Evolutionary conservation across 768 basidiomycete genomes (phyloP).

Genomic region (Trametes punicea): DNA sequence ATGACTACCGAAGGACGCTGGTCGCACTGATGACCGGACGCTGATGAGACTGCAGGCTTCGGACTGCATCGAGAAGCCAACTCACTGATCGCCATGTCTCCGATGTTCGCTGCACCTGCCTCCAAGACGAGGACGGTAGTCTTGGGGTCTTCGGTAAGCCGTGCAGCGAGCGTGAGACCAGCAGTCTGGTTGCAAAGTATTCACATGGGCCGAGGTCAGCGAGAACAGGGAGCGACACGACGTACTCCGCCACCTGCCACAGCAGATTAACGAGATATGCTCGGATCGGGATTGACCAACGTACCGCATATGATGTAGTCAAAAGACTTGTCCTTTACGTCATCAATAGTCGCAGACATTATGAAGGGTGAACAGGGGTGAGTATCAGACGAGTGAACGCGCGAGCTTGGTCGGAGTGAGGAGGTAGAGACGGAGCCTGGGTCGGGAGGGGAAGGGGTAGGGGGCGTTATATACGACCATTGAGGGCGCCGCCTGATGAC

Average conservation of each 20-base stretch:
- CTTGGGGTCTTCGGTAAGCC: constrained; percentile 36
- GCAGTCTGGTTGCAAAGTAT: constrained; percentile 20
- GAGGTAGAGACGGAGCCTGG: not conserved
- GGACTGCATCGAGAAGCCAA: not conserved
- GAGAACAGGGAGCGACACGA: not conserved
- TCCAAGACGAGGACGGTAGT: constrained; percentile 38
- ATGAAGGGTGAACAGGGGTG: not conserved
- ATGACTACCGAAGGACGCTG: constrained; percentile 18
- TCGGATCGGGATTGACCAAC: not conserved
- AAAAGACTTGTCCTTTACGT: constrained; percentile 21
- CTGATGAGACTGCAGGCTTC: too few species aligned
- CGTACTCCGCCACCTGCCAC: constrained; percentile 21
- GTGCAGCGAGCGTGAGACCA: constrained; percentile 39
- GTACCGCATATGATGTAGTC: constrained; percentile 22
- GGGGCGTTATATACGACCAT: constrained; percentile 5
- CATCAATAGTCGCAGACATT: constrained; percentile 16
- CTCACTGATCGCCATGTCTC: constrained; percentile 19
- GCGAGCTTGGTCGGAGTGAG: not conserved
- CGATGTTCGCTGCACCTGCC: constrained; percentile 25
- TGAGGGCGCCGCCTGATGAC: not conserved
- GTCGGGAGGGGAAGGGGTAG: not conserved
- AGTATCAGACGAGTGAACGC: too few species aligned
- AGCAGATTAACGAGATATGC: not conserved
- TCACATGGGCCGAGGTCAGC: not conserved
- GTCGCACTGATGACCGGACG: constrained; percentile 14